Conservation (phyloP, 2,329 filamentous ascomycete species). For the Fusarium compactum region DNA sequence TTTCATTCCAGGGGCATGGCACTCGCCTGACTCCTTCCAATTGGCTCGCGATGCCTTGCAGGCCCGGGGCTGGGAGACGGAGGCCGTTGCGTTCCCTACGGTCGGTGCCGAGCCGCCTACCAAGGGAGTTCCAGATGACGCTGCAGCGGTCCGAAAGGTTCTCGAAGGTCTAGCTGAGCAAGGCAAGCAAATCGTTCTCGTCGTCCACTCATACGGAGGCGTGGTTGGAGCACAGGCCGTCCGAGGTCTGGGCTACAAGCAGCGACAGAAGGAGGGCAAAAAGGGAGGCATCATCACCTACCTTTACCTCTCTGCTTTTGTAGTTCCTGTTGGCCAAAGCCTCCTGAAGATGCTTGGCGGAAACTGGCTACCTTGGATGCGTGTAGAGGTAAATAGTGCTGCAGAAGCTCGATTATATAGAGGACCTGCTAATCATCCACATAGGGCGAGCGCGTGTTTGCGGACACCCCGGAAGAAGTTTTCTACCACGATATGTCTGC, state of each 20-base stretch:
- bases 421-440: fast-evolving
- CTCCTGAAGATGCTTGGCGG: conserved; percentile 1
- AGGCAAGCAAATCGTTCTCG: conserved; percentile 17
- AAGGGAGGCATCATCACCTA: conserved; percentile 6
- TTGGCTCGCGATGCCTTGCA: conserved; percentile 3
- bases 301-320: conserved; percentile 12
- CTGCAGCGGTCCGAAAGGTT: neutral
- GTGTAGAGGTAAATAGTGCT: conserved; percentile 2
- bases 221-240: conserved; percentile 15
- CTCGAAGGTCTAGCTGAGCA: neutral
- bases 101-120: conserved; percentile 21
- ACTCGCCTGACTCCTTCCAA: conserved; percentile 17
- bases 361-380: conserved; percentile 24
- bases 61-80: conserved; percentile 1
- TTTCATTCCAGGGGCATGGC: conserved; percentile 19
- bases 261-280: conserved; percentile 16
- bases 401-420: neutral
- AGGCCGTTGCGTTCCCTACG: conserved; percentile 21
- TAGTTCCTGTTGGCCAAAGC: conserved; percentile 1
- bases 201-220: conserved; percentile 20
- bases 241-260: conserved; percentile 10
- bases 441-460: conserved; percentile 15
- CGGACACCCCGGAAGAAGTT: conserved; percentile 4
- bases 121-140: conserved; percentile 4
- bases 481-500: conserved; percentile 18